A percentile compares a stretch with the other conserved stretches of the same genome.
phyloP scores from a whole-genome alignment of 2,329 filamentous ascomycete genomes.

The Penicillium aurantiogriseum region DNA sequence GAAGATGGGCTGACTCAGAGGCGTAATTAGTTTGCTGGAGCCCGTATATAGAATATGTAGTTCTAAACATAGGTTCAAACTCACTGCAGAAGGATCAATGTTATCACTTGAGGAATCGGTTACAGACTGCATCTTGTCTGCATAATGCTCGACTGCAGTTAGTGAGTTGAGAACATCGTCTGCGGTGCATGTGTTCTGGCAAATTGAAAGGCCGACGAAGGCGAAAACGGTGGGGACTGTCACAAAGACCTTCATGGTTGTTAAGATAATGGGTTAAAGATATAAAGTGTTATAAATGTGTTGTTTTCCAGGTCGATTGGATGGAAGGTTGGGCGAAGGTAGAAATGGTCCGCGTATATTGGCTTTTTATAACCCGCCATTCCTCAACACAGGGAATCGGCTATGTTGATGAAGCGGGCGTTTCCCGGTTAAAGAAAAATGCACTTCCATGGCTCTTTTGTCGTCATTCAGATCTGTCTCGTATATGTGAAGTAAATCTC shows the following conservation, averaged over 20 bases:
- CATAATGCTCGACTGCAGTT: neutral
- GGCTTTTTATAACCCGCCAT: neutral
- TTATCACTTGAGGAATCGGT: neutral
- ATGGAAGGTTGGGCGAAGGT: neutral
- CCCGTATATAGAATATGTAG: neutral
- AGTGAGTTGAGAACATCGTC: neutral
- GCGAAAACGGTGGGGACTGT: neutral
- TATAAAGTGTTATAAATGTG: no score
- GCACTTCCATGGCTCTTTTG: neutral
- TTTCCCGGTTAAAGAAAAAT: neutral
- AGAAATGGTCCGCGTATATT: neutral
- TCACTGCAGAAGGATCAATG: neutral
- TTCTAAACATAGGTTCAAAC: neutral
- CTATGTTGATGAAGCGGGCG: neutral
- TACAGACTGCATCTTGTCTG: neutral
- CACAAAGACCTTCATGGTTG: neutral
- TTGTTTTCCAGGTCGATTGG: neutral
- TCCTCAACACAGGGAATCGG: neutral
- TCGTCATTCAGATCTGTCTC: neutral
- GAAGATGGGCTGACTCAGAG: neutral
- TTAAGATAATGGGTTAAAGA: neutral
- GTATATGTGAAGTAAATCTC: neutral
- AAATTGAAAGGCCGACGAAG: neutral
- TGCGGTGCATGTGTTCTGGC: neutral
- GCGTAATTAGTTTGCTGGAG: neutral